These are phyloP conservation scores for Aspergillus transmontanensis DNA, from an alignment of 2,329 filamentous ascomycete genomes.

Conservation along the genomic window DNA sequence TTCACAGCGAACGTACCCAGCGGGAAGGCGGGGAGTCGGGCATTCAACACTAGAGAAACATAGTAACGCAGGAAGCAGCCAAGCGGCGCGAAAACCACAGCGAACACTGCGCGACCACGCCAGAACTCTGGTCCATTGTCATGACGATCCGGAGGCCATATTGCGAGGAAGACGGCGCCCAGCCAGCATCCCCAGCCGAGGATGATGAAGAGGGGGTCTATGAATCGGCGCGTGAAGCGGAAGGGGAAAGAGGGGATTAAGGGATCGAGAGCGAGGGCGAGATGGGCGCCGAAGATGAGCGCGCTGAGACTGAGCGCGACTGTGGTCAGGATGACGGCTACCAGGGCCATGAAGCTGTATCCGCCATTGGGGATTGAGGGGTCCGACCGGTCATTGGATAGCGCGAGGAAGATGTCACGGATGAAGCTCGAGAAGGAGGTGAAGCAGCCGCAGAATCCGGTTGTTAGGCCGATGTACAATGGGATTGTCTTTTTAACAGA, in stretches of 20 bases:
- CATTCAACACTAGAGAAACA: constrained; percentile 70
- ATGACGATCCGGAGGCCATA: constrained; percentile 66
- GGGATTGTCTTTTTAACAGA: constrained; percentile 82
- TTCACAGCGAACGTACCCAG: constrained; percentile 86
- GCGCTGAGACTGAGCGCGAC: constrained; percentile 70
- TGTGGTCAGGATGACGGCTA: constrained; percentile 74
- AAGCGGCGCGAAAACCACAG: constrained; percentile 78
- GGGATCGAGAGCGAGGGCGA: constrained; percentile 65
- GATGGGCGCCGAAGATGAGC: constrained; percentile 72
- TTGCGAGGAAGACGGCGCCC: constrained; percentile 70
- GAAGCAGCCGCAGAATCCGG: constrained; percentile 85
- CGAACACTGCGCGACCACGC: constrained; percentile 75
- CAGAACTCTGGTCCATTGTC: constrained; percentile 56
- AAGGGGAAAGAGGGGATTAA: constrained; percentile 64
- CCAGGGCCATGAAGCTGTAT: constrained; percentile 78
- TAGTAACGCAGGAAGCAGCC: constrained; percentile 79
- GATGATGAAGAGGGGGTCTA: constrained; percentile 66
- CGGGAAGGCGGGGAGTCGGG: constrained; percentile 68
- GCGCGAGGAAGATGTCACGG: constrained; percentile 74
- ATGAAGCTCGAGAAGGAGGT: constrained; percentile 89
- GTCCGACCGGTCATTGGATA: constrained; percentile 71
- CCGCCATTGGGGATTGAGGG: constrained; percentile 64
- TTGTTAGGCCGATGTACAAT: constrained; percentile 82
- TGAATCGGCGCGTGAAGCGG: constrained; percentile 55
- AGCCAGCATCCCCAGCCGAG: constrained; percentile 77